These are phyloP conservation scores for Backusella sp. DNA, from an alignment of 192 early-diverging fungal species.

Conservation along the genomic window DNA sequence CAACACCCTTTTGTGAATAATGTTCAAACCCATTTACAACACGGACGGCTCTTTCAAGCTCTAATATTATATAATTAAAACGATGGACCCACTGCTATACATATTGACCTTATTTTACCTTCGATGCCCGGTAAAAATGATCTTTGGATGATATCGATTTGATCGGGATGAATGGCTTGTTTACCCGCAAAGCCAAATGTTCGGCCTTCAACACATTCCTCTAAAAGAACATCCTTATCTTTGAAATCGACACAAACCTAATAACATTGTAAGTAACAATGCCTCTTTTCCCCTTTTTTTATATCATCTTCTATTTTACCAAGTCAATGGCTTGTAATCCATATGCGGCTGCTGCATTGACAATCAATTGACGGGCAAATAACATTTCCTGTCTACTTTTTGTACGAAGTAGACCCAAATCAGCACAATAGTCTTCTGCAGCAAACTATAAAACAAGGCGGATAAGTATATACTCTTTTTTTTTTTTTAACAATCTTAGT, in stretches of 20 bases:
- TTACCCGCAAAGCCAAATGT: slow-evolving; percentile 96
- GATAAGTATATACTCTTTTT: neutral
- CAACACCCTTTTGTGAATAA: slow-evolving; percentile 69
- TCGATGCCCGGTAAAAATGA: slow-evolving; percentile 71
- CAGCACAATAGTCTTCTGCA: slow-evolving; percentile 96
- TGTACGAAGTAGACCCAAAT: slow-evolving; percentile 78
- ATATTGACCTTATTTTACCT: slow-evolving; percentile 33
- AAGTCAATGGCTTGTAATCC: slow-evolving; percentile 92
- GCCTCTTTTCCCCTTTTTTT: neutral
- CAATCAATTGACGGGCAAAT: slow-evolving; percentile 76
- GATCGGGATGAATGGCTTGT: slow-evolving; percentile 92
- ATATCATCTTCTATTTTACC: slow-evolving; percentile 38
- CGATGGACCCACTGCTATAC: neutral
- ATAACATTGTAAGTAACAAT: neutral
- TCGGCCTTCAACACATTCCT: slow-evolving; percentile 84
- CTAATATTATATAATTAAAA: slow-evolving; percentile 24
- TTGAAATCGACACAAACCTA: slow-evolving; percentile 89
- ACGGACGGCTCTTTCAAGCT: slow-evolving; percentile 62
- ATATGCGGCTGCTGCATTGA: slow-evolving; percentile 79
- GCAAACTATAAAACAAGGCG: slow-evolving; percentile 57
- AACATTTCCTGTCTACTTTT: slow-evolving; percentile 69
- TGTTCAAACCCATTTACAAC: slow-evolving; percentile 73
- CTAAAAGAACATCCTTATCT: slow-evolving; percentile 59
- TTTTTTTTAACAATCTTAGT: neutral
- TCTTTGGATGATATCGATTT: slow-evolving; percentile 81